Evolutionary conservation across 768 basidiomycete species (phyloP).

Genomic region (Astraeus odoratus): DNA sequence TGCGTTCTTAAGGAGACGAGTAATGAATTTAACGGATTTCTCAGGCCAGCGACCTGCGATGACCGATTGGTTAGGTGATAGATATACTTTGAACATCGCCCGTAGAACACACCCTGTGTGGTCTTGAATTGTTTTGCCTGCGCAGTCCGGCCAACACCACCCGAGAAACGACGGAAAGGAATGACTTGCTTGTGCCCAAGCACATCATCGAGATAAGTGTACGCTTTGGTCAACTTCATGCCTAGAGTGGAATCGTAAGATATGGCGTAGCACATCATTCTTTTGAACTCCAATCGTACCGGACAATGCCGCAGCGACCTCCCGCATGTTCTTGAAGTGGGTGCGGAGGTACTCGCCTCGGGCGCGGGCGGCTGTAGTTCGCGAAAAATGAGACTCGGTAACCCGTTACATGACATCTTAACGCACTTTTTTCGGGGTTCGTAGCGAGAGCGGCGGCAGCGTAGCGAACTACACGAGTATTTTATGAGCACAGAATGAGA

Average conservation of each 20-base stretch:
- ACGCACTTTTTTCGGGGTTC: constrained; percentile 94
- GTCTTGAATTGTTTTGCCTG: constrained; percentile 97
- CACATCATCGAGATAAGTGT: constrained; percentile 89
- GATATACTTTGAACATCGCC: neutral
- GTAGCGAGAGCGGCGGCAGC: constrained; percentile 78
- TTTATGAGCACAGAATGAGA: constrained; percentile 15
- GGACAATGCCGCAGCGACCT: constrained; percentile 90
- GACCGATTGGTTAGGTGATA: neutral
- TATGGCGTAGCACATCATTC: neutral
- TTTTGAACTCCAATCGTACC: constrained; percentile 40
- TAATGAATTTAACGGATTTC: constrained; percentile 95
- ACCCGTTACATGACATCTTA: neutral
- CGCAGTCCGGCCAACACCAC: constrained; percentile 90
- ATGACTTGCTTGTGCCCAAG: constrained; percentile 95
- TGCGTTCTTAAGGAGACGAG: constrained; percentile 94
- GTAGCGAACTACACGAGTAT: constrained; percentile 69
- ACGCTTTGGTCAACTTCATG: constrained; percentile 90
- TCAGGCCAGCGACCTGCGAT: constrained; percentile 95
- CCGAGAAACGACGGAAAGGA: constrained; percentile 93
- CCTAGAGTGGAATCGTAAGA: constrained; percentile 40
- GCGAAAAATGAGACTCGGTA: constrained; percentile 3
- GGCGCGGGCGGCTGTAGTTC: constrained; percentile 70
- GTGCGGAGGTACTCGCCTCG: constrained; percentile 97
- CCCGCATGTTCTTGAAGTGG: constrained; percentile 99
- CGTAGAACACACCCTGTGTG: constrained; percentile 72